phyloP scores from a whole-genome alignment of 352 stramenopile genomes.

The Blastocystis sp. region DNA sequence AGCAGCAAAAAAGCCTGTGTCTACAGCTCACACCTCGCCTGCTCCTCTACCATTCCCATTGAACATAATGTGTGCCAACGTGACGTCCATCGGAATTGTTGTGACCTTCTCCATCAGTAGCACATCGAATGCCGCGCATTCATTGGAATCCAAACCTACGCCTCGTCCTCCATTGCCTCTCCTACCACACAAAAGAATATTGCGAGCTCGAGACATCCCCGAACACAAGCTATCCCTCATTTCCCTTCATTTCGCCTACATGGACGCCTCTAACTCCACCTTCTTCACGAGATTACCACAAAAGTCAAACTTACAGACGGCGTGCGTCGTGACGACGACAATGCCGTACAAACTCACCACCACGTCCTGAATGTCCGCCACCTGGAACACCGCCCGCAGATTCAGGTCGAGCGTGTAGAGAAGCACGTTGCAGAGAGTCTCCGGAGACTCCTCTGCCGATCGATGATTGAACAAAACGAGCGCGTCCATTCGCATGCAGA shows the following conservation, averaged over 20 bases:
- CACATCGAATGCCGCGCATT: not conserved
- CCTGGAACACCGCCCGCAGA: not conserved
- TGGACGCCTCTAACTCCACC: not conserved
- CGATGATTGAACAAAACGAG: not conserved
- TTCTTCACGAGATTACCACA: not conserved
- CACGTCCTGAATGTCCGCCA: not conserved
- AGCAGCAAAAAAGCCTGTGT: conserved; percentile 31
- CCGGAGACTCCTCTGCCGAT: not conserved
- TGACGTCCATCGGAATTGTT: not conserved
- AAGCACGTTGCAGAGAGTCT: not conserved
- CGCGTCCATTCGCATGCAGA: not conserved
- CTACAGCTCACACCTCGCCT: not conserved
- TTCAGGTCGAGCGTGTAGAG: conserved; percentile 1
- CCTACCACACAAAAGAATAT: not conserved
- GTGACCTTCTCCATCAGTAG: not conserved
- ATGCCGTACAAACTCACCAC: not conserved
- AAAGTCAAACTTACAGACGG: not conserved
- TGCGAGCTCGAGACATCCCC: not conserved
- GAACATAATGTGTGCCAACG: not conserved
- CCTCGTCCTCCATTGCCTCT: not conserved
- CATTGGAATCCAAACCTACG: not conserved
- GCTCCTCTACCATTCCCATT: not conserved
- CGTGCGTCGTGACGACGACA: not conserved
- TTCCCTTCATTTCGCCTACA: not conserved
- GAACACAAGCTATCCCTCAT: not conserved